Percentiles rank a stretch among this genome's conserved stretches.
phyloP scores from a whole-genome alignment of 2,329 filamentous ascomycete species.

The Plectosphaerella cucumerina region DNA sequence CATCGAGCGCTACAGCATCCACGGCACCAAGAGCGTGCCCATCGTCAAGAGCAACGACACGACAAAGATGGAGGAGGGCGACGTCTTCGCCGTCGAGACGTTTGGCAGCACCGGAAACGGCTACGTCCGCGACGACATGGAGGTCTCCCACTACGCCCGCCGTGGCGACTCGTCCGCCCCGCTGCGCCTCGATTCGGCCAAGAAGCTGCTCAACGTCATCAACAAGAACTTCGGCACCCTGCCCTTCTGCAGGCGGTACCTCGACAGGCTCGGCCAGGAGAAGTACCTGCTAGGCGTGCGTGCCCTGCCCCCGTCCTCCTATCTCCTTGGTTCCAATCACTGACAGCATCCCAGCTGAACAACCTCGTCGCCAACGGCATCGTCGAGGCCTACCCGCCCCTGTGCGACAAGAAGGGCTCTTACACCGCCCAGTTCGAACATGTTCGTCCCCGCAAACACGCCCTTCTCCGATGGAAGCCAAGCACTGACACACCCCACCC shows the following conservation, averaged over 20 bases:
- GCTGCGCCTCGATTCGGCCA: conserved; percentile 75
- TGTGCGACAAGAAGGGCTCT: conserved; percentile 89
- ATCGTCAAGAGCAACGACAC: conserved; percentile 73
- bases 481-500: not conserved
- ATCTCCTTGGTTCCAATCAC: conserved; percentile 24
- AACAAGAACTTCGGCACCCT: conserved; percentile 95
- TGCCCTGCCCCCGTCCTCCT: no score
- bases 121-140: conserved; percentile 72
- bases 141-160: conserved; percentile 85
- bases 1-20: conserved; percentile 72
- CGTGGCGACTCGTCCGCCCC: conserved; percentile 69
- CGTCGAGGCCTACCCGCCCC: conserved; percentile 84
- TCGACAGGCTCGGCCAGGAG: conserved; percentile 89
- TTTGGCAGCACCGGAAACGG: conserved; percentile 79
- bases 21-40: conserved; percentile 75
- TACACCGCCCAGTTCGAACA: conserved; percentile 95
- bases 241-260: conserved; percentile 84
- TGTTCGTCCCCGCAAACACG: conserved; percentile 55
- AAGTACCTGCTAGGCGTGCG: conserved; percentile 87
- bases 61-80: conserved; percentile 83
- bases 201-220: conserved; percentile 80
- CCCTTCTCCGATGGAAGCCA: not conserved
- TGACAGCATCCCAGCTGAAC: conserved; percentile 60
- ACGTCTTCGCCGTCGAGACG: conserved; percentile 78
- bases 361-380: conserved; percentile 78